Evolutionary conservation across 345 rosid genomes (phyloP), one percentile per base, ranked within the genome.

Genomic region (Theobroma cacao): DNA sequence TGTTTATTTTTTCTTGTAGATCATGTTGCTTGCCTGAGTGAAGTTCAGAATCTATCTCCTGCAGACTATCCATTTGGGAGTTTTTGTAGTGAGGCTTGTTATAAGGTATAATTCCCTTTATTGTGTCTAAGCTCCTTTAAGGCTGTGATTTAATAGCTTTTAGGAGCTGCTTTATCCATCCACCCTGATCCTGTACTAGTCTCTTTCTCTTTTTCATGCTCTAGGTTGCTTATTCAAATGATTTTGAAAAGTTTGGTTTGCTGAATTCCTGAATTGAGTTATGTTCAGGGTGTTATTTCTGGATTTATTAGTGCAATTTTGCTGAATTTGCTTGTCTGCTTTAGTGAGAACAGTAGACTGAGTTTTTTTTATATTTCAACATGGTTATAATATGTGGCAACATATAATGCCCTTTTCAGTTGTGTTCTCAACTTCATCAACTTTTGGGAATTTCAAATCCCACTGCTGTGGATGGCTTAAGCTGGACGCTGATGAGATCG

Each of bases 381-480:
- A 20, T 30, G 60, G 22, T 50, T 30, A 48, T 71, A 9, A 48
- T 71, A 71, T 26, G 7, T 50, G 60, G 26, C 15, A 28, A 48
- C 59, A 18, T 71, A 31, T 50, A 71, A 20, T 41, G 9, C 45
- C 43, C 60, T 31, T 81, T 82, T 72, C 84, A 80, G 74, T 53
- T 85, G 55, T 83, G 72, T 69, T 26, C 58, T 77, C 82, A 68
- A 78, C 84, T 85, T 80, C 82, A 85, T 76, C 76, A 76, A 75
- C 89, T 89, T 82, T 76, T 87, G 55, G 92, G 92, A 73, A 82
- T 82, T 65, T 79, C 87, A 79, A 79, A 86, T 80, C 80, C 91
- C 41, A 86, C 89, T 78, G 53, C 75, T 58, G 81, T 68, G 74
- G 85, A 82, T 80, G 87, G 89, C 78, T 83, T 89, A 78, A 86